Base-by-base conservation (phyloP, 2,329 filamentous ascomycete genomes). In the Botrytis fragariae region DNA sequence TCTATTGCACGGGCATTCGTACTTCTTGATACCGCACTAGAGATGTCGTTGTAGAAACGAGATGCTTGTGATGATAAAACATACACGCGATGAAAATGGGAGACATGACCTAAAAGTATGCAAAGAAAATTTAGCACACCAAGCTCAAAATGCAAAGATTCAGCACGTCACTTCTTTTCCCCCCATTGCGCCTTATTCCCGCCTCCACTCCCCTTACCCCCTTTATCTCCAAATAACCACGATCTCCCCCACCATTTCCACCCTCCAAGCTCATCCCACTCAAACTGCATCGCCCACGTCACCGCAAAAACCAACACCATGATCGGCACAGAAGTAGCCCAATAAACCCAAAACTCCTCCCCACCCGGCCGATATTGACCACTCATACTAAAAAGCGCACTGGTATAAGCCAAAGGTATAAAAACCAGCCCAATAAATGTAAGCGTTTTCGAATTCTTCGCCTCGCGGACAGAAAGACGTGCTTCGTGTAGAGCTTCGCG, bases 361-460 rank as follows among this genome's bases (percentile, higher is more conserved):
- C 44, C 54, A 0, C 68, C 68, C 0, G 68, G 68, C 37, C 57
- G 32, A 37, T 70, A 70, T 14, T 62, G 39, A n/a, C n/a, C 54
- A 62, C 68, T 70, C 68, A 70, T 70, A 45, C 68, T 70, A 37
- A 70, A 62, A 32, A 70, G 48, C 22, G 54, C 68, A 29, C 68
- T 62, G 8, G 54, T 62, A 37, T 70, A 62, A 6, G 54, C 68
- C 39, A 70, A 20, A 4, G 39, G 57, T 18, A 70, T 62, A 4
- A 62, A 62, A n/a, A 70, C 29, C 32, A 70, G 20, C 14, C 68
- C 68, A 8, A 70, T 37, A 48, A 70, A 37, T 9, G 68, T 62
- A 12, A 70, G 35, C 0, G 39, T 29, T 29, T 70, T 70, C 6
- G 57, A 60, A 35, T 70, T 62, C 20, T 51, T n/a, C 0, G 42